Evolutionary conservation across 1,284 basidiomycete species (phyloP), one percentile per base, ranked within the genome.

Genomic region (Apiotrichum laibachii): DNA sequence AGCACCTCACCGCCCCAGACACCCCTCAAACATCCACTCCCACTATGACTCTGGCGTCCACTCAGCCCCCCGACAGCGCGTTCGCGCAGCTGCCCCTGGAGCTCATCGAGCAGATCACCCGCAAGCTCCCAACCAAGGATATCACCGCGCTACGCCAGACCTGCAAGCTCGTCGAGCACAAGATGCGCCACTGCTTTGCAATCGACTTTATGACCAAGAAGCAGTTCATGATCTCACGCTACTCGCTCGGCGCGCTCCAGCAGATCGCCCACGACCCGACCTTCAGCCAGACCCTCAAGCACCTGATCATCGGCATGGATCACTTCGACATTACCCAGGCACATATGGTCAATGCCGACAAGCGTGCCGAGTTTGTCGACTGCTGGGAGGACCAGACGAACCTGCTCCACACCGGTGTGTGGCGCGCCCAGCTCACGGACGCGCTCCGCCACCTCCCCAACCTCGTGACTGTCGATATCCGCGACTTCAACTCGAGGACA

Each of bases 391-490:
- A 61, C 49, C 61, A 63, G 40, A 31, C 45, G 10, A 47, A 37
- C 11, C 42, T 63, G 8, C 2, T 48, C 10, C 31, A 44, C 43
- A 52, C 58, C 1, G 57, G 55, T 34, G 11, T n/a, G 12, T 54
- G 40, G 48, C 35, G 50, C 37, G 40, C 40, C 9, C 39, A 34
- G 18, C 53, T 60, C 1, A 21, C 43, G 10, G 58, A 57, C 19
- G 56, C 49, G 13, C 49, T 63, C 9, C 10, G 13, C 18, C 4
- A 4, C 12, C 34, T 57, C 4, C 53, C 48, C 42, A 56, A 55
- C 45, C 56, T 65, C 31, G 26, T 48, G 8, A 52, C 82, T 55
- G 82, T 84, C 19, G 84, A 83, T 66, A 82, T 80, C 44, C 83
- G 77, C 61, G 72, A 79, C 56, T 76, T 78, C 42, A 82, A 73